These are phyloP conservation scores for Prunus campanulata DNA, from an alignment of 306 rosid genomes.

Conservation along the genomic window DNA sequence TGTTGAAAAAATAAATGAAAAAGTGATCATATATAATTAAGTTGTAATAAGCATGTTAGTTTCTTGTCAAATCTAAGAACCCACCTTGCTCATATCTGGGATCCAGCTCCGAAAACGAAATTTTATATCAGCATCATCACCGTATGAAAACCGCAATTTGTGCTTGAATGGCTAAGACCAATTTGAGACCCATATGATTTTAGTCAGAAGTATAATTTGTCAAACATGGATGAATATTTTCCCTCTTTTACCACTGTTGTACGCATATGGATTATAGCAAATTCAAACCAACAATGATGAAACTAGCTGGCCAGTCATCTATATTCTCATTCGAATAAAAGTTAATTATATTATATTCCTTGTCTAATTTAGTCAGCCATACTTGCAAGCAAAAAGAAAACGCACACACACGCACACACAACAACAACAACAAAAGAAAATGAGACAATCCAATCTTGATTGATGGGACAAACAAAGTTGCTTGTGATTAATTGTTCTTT, in stretches of 20 bases:
- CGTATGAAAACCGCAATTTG: conserved; percentile 39
- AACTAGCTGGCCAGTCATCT: not conserved
- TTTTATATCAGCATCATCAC: conserved; percentile 20
- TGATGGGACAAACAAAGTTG: conserved; percentile 4
- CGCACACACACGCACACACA: not conserved
- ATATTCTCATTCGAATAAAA: not conserved
- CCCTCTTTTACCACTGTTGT: not conserved
- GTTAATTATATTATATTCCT: not conserved
- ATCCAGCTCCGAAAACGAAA: conserved; percentile 32
- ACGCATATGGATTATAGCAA: not conserved
- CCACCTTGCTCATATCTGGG: conserved; percentile 28
- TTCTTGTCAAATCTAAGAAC: conserved; percentile 56
- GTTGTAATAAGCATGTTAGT: conserved; percentile 33
- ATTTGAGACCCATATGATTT: not conserved
- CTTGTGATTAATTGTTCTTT: not conserved
- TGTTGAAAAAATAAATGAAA: too few relatives aligned
- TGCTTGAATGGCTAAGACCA: conserved; percentile 19
- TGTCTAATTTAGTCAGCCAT: not conserved
- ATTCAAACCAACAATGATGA: not conserved
- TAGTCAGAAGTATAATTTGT: not conserved
- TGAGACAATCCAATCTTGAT: not conserved
- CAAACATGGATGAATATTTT: not conserved
- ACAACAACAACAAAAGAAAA: not conserved
- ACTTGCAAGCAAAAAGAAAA: not conserved
- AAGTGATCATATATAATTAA: not conserved